These are phyloP conservation scores for Sugiyamaella smithiae DNA, from an alignment of 805 yeast species.

Conservation along the genomic window DNA sequence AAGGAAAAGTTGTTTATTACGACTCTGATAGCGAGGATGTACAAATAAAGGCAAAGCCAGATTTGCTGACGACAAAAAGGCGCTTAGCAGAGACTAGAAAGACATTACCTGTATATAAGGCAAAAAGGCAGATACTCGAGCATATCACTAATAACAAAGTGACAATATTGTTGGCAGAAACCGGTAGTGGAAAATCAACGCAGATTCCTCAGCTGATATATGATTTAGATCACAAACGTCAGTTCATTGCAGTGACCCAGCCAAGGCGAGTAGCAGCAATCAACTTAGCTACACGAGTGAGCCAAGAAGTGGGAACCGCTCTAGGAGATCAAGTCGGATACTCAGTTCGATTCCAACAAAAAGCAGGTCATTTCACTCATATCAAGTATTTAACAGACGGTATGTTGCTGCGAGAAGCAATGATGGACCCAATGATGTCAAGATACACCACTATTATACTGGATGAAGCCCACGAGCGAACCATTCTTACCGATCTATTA, in stretches of 20 bases:
- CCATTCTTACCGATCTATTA: slow-evolving; percentile 83
- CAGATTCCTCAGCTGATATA: slow-evolving; percentile 93
- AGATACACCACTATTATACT: slow-evolving; percentile 75
- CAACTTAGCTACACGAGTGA: slow-evolving; percentile 86
- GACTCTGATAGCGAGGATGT: slow-evolving; percentile 26
- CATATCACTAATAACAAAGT: slow-evolving; percentile 59
- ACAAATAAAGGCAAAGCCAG: not conserved
- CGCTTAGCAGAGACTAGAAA: slow-evolving; percentile 26
- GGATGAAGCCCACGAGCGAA: slow-evolving; percentile 98
- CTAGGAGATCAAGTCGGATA: slow-evolving; percentile 87
- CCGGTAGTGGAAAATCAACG: slow-evolving; percentile 97
- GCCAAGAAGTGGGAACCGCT: slow-evolving; percentile 76
- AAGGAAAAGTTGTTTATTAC: slow-evolving; percentile 11
- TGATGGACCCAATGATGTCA: slow-evolving; percentile 63
- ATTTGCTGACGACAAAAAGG: not conserved
- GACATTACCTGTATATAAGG: slow-evolving; percentile 77
- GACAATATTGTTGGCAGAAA: slow-evolving; percentile 86
- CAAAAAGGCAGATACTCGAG: slow-evolving; percentile 58
- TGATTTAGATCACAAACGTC: slow-evolving; percentile 38
- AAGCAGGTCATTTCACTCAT: slow-evolving; percentile 55
- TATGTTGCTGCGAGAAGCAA: slow-evolving; percentile 88
- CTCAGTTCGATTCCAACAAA: slow-evolving; percentile 86
- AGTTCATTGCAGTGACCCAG: slow-evolving; percentile 85
- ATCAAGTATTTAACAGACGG: slow-evolving; percentile 93
- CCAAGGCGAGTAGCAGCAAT: slow-evolving; percentile 98